phyloP scores from a whole-genome alignment of 2,329 filamentous ascomycete genomes.

The Hypoxylon sp. region DNA sequence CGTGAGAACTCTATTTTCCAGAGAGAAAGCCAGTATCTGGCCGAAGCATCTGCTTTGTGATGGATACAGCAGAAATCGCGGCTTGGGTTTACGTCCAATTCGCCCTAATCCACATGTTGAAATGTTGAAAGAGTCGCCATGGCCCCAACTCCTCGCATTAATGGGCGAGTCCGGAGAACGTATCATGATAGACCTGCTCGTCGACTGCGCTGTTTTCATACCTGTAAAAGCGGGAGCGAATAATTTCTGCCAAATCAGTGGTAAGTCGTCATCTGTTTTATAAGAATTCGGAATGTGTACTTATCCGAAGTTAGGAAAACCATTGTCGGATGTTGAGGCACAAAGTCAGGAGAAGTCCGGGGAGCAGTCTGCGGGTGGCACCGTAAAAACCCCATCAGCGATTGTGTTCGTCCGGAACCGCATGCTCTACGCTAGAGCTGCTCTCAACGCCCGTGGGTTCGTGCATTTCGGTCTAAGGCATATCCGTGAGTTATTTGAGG shows the following conservation, averaged over 20 bases:
- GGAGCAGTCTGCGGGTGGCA: slow-evolving; percentile 11
- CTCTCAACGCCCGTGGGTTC: slow-evolving; percentile 73
- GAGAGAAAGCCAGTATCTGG: slow-evolving; percentile 60
- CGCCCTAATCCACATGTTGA: slow-evolving; percentile 78
- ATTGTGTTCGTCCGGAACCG: slow-evolving; percentile 84
- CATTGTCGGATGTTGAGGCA: slow-evolving; percentile 61
- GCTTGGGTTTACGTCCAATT: slow-evolving; percentile 67
- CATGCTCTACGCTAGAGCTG: slow-evolving; percentile 85
- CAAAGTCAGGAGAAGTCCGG: slow-evolving; percentile 29
- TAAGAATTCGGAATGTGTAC: slow-evolving; percentile 11
- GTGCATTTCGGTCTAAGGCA: slow-evolving; percentile 82
- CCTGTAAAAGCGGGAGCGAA: slow-evolving; percentile 68
- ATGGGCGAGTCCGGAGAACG: slow-evolving; percentile 80
- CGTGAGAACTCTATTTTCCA: slow-evolving; percentile 81
- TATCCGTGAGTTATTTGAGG: slow-evolving; percentile 73
- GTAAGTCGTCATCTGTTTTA: slow-evolving; percentile 58
- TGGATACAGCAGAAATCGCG: slow-evolving; percentile 73
- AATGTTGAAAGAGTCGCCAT: slow-evolving; percentile 75
- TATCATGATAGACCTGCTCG: slow-evolving; percentile 80
- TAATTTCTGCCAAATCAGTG: slow-evolving; percentile 84
- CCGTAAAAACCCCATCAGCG: slow-evolving; percentile 59
- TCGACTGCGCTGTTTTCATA: slow-evolving; percentile 82
- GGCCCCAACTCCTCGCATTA: slow-evolving; percentile 79
- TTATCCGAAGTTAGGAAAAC: slow-evolving; percentile 55
- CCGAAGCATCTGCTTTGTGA: slow-evolving; percentile 85